Evolutionary conservation across 2,329 filamentous ascomycete genomes (phyloP), one percentile per base, ranked within the genome.

Genomic region (Epichloe scottii): DNA sequence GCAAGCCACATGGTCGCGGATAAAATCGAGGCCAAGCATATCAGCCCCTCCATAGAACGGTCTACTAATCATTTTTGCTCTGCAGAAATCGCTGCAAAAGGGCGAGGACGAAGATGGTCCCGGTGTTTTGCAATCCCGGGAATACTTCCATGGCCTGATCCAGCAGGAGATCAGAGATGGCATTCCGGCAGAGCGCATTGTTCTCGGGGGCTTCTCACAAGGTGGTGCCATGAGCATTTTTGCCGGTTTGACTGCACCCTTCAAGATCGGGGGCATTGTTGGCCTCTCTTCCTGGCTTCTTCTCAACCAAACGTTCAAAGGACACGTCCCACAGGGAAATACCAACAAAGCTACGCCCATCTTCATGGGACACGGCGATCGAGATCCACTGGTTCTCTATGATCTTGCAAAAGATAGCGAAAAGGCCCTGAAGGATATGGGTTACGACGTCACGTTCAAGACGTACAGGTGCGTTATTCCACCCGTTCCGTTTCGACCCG

Each of bases 301-400:
- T n/a, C 72, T 96, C 33, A 66, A 63, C 50, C 53, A 59, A 48
- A 71, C 69, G 53, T 73, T 77, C 57, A 61, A 63, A 42, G 62
- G 68, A 7, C 59, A 69, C 23, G 53, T 70, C 12, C 65, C 69
- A 3, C 60, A 65, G 11, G 59, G 50, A 33, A 69, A 75, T 72
- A 43, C 54, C 52, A 73, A 77, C 57, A 80, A 83, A 66, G 74
- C 85, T 40, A 95, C 89, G 1, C 86, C 87, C 1, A 82, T 97
- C 55, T 87, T 93, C 68, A 85, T 96, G 82, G 89, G 79, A 12
- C 93, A 97, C 60, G 93, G 93, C n/a, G 78, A 83, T 54, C 70
- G 69, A 1, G 91, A 98, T 66, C 76, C 76, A 14, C 71, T 95
- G 3, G 86, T 96, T 8, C 76, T 74, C 58, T 77, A 82, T 42